phyloP scores from a whole-genome alignment of 176 grass and related monocot genomes.

The Tuctoria greenei region DNA sequence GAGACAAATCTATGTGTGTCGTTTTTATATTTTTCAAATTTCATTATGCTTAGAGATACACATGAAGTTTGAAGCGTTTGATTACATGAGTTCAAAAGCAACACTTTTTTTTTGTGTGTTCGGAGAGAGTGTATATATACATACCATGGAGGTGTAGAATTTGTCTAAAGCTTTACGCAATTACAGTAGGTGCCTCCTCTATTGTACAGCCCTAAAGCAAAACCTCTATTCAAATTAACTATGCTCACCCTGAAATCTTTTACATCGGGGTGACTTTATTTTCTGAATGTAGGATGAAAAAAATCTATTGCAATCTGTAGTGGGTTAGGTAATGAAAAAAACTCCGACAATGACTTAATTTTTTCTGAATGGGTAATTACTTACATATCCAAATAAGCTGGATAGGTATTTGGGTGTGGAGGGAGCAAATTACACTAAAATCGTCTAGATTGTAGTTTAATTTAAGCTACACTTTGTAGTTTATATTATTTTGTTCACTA shows the following conservation, averaged over 20 bases:
- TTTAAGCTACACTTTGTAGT: constrained; percentile 20
- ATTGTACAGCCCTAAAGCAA: too few relatives aligned
- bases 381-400: background rate
- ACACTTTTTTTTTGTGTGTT: background rate
- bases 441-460: background rate
- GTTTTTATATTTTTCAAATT: too few relatives aligned
- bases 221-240: background rate
- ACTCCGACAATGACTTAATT: too few relatives aligned
- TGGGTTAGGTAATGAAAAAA: background rate
- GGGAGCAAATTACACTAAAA: background rate
- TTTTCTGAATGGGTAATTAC: background rate
- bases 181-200: too few relatives aligned
- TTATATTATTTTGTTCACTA: constrained; percentile 15
- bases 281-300: background rate
- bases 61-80: background rate
- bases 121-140: background rate
- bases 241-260: background rate
- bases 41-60: background rate
- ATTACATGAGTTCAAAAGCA: background rate
- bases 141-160: background rate
- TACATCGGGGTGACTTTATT: background rate
- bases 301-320: background rate
- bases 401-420: background rate
- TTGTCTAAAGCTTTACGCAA: background rate
- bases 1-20: background rate